phyloP scores from a whole-genome alignment of 306 rosid genomes.

The Vicia villosa region DNA sequence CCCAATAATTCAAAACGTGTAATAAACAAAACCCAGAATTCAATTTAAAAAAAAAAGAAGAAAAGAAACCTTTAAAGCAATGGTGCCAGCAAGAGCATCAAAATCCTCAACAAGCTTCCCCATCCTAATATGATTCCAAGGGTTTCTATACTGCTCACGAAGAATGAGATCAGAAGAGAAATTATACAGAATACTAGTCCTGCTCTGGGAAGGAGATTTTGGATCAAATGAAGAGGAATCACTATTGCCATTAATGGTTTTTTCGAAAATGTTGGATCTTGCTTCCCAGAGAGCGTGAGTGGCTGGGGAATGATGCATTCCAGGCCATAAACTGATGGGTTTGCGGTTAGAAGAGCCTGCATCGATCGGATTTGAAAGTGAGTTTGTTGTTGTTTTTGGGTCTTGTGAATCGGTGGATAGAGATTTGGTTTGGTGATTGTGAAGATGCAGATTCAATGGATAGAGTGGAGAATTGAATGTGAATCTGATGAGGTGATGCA shows the following conservation, averaged over 20 bases:
- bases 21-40: conserved; percentile 13
- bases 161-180: conserved; percentile 69
- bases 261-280: conserved; percentile 58
- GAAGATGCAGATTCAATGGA: conserved; percentile 12
- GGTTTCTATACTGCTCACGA: conserved; percentile 83
- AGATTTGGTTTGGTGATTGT: conserved; percentile 4
- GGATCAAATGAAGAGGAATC: conserved; percentile 11
- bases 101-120: conserved; percentile 89
- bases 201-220: conserved; percentile 60
- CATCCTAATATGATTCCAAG: conserved; percentile 74
- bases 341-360: conserved; percentile 71
- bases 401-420: conserved; percentile 31
- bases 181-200: conserved; percentile 64
- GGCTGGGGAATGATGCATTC: conserved; percentile 75
- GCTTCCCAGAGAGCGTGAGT: conserved; percentile 93
- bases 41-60: background rate
- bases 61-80: conserved; percentile 64
- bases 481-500: conserved; percentile 33
- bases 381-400: background rate
- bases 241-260: background rate
- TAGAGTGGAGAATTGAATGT: conserved; percentile 1
- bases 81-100: conserved; percentile 90
- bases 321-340: conserved; percentile 72
- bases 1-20: background rate
- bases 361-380: conserved; percentile 46